Conservation (phyloP, 257 asterid species). For the Solanum sejunctum region DNA sequence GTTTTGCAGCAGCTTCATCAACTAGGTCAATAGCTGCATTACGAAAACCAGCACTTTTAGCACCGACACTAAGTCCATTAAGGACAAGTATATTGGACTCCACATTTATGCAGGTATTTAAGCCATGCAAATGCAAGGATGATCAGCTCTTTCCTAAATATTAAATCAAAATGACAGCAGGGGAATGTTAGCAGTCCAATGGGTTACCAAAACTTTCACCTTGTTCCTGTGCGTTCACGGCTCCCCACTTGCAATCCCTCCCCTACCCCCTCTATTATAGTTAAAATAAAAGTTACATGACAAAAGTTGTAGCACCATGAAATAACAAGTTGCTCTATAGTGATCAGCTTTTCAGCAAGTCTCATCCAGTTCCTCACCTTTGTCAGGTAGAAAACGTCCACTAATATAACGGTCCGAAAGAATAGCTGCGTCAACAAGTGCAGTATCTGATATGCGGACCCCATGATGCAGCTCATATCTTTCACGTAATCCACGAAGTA, state of each 20-base stretch:
- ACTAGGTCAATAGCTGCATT: constrained; percentile 88
- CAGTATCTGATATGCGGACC: constrained; percentile 85
- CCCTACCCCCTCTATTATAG: neutral
- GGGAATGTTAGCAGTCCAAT: neutral
- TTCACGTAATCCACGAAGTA: constrained; percentile 92
- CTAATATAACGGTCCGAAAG: constrained; percentile 88
- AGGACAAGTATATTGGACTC: neutral
- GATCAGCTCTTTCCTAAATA: neutral
- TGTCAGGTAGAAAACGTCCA: constrained; percentile 90
- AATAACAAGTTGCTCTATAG: neutral
- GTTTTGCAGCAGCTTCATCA: constrained; percentile 94
- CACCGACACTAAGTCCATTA: neutral
- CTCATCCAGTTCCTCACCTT: constrained; percentile 29
- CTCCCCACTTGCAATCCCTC: neutral
- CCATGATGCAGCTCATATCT: constrained; percentile 97
- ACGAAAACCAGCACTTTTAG: constrained; percentile 1
- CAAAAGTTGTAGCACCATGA: neutral
- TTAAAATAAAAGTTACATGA: neutral
- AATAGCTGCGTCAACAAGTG: constrained; percentile 87
- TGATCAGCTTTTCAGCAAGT: neutral
- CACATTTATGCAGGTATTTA: neutral
- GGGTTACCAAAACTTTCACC: neutral
- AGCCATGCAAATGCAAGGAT: neutral
- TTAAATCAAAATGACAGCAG: neutral
- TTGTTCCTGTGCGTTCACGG: neutral